These are phyloP conservation scores for Collybia sp. DNA, from an alignment of 768 basidiomycete genomes.

Conservation along the genomic window DNA sequence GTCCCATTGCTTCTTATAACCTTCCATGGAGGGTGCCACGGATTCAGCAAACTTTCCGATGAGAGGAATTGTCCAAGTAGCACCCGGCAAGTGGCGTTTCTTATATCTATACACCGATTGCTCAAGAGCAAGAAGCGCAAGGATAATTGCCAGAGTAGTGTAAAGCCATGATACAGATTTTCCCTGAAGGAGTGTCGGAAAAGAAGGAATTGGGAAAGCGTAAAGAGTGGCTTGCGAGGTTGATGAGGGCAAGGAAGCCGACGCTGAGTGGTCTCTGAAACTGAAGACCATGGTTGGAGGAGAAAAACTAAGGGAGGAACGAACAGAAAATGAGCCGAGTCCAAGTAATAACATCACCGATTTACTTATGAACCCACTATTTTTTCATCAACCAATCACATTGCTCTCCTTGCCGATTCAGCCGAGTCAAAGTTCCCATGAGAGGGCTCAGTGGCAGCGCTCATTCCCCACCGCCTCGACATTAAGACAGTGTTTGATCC, in stretches of 20 bases:
- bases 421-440: not conserved
- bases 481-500: too few species aligned
- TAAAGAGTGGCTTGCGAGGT: constrained; percentile 34
- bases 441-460: too few species aligned
- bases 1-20: constrained; percentile 90
- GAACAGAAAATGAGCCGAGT: not conserved
- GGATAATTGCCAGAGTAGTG: constrained; percentile 65
- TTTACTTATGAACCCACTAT: constrained; percentile 1
- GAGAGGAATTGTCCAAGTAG: constrained; percentile 91
- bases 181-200: constrained; percentile 30
- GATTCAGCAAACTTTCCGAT: constrained; percentile 97
- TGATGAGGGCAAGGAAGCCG: constrained; percentile 39
- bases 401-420: constrained; percentile 5
- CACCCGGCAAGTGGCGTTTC: constrained; percentile 85
- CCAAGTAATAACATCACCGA: not conserved
- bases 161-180: constrained; percentile 49
- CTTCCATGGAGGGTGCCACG: constrained; percentile 85
- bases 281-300: constrained; percentile 28
- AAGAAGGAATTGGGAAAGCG: constrained; percentile 42
- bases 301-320: constrained; percentile 4
- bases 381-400: constrained; percentile 35
- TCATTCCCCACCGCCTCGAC: too few species aligned
- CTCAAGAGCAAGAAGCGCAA: constrained; percentile 78
- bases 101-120: constrained; percentile 87
- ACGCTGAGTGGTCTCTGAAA: constrained; percentile 30